phyloP scores from a whole-genome alignment of 345 rosid genomes.

The Mallotus nudiflorus region DNA sequence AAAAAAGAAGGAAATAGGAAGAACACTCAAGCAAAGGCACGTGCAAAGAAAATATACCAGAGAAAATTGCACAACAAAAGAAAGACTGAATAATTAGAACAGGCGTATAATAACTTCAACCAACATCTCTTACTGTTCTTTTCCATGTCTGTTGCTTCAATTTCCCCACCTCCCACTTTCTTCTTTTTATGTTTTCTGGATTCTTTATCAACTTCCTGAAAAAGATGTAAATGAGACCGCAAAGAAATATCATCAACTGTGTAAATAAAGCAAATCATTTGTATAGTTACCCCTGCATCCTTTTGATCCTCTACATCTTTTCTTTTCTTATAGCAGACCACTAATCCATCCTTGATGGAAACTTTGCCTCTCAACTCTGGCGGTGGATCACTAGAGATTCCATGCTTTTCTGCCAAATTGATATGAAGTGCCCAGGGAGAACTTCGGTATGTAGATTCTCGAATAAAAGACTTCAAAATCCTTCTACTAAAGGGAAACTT shows the following conservation, averaged over 20 bases:
- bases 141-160: constrained; percentile 33
- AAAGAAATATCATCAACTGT: constrained; percentile 6
- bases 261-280: constrained; percentile 6
- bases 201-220: constrained; percentile 53
- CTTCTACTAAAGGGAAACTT: constrained; percentile 74
- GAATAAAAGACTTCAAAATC: constrained; percentile 80
- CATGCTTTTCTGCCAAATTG: constrained; percentile 63
- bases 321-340: constrained; percentile 50
- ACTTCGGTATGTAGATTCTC: constrained; percentile 83
- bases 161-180: constrained; percentile 52
- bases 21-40: not conserved
- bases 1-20: not conserved
- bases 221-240: constrained; percentile 20
- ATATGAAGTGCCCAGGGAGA: constrained; percentile 88
- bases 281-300: constrained; percentile 26
- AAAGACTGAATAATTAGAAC: not conserved
- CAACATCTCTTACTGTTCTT: constrained; percentile 29
- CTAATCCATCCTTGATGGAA: constrained; percentile 58
- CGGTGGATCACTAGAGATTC: constrained; percentile 64
- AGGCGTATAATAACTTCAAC: not conserved
- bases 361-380: constrained; percentile 55
- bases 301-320: constrained; percentile 42
- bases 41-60: not conserved
- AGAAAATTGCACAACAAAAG: not conserved
- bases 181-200: constrained; percentile 54